These are phyloP conservation scores for Lactarius evosmus DNA, from an alignment of 768 basidiomycete genomes.

Conservation along the genomic window DNA sequence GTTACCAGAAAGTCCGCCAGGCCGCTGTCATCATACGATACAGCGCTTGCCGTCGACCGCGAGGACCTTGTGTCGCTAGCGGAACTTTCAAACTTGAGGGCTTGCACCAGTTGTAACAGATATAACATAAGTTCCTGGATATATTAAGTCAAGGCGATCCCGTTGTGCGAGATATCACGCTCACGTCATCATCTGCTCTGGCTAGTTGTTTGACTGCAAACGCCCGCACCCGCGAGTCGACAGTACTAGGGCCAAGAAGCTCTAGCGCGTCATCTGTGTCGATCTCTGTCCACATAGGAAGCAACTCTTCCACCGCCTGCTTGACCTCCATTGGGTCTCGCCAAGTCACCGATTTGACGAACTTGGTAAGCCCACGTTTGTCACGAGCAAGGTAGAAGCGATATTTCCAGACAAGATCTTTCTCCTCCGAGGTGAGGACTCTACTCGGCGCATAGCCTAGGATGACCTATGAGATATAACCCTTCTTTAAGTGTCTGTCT, in stretches of 20 bases:
- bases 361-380: constrained; percentile 94
- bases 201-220: constrained; percentile 92
- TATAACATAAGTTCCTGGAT: constrained; percentile 86
- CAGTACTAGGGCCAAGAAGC: constrained; percentile 82
- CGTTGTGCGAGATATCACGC: constrained; percentile 29
- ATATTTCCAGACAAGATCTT: constrained; percentile 98
- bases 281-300: constrained; percentile 96
- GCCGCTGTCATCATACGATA: constrained; percentile 88
- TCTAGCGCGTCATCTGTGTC: constrained; percentile 97
- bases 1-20: constrained; percentile 89
- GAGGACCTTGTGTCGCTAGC: constrained; percentile 74
- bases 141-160: neutral
- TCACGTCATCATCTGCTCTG: constrained; percentile 91
- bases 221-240: constrained; percentile 88
- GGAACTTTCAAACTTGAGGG: constrained; percentile 90
- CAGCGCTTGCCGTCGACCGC: constrained; percentile 67
- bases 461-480: constrained; percentile 56
- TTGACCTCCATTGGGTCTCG: constrained; percentile 93
- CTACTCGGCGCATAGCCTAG: constrained; percentile 90
- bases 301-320: constrained; percentile 92
- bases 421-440: constrained; percentile 83
- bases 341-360: constrained; percentile 97
- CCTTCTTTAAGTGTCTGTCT: neutral
- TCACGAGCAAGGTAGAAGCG: constrained; percentile 94
- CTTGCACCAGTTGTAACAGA: constrained; percentile 93